Percentiles rank a stretch among this genome's conserved stretches.
phyloP scores from a whole-genome alignment of 768 basidiomycete genomes.

The Boletus pseudo-olivaceus region DNA sequence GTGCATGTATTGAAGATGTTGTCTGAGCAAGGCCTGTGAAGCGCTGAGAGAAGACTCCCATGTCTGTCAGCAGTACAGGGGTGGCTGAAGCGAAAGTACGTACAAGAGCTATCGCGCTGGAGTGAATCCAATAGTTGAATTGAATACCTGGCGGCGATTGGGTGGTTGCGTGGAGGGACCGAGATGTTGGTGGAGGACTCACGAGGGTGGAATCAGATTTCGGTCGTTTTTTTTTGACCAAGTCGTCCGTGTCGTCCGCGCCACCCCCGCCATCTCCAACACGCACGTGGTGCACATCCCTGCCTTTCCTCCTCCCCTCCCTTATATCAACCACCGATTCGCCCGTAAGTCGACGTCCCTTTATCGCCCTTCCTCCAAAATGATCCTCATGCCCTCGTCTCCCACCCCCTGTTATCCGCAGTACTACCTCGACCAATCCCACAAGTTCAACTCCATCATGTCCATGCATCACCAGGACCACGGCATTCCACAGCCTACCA shows the following conservation, averaged over 20 bases:
- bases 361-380: neutral
- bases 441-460: constrained; percentile 41
- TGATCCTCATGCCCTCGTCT: constrained; percentile 20
- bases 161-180: no score
- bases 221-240: no score
- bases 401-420: constrained; percentile 22
- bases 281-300: neutral
- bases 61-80: neutral
- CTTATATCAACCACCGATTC: neutral
- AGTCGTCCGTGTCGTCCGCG: neutral
- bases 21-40: neutral
- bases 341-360: constrained; percentile 6
- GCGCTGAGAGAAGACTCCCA: neutral
- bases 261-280: neutral
- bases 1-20: neutral
- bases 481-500: constrained; percentile 34
- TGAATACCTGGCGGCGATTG: neutral
- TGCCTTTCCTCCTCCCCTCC: neutral
- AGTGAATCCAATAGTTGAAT: neutral
- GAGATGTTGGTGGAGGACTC: no score
- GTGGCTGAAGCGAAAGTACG: neutral
- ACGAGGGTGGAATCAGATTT: neutral
- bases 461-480: constrained; percentile 46
- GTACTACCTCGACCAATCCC: constrained; percentile 22
- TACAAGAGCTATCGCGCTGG: neutral